A percentile compares a stretch with the other conserved stretches of the same genome.
phyloP scores from a whole-genome alignment of 106 monocot genomes.

The Acorus calamus region DNA sequence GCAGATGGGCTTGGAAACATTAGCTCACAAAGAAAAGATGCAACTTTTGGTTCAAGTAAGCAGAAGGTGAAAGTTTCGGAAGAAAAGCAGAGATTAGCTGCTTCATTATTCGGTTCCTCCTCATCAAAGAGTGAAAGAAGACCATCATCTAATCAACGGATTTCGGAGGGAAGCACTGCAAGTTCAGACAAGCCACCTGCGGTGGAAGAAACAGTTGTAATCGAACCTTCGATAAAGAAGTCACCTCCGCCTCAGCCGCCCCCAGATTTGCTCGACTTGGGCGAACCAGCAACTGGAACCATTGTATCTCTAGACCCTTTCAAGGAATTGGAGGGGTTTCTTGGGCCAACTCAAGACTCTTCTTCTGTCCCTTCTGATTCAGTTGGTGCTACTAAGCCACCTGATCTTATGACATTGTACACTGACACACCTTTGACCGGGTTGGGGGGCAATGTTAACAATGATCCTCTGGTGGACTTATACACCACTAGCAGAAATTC shows the following conservation, averaged over 20 bases:
- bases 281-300: slow-evolving; percentile 32
- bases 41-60: slow-evolving; percentile 33
- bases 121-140: slow-evolving; percentile 54
- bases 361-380: slow-evolving; percentile 12
- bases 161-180: slow-evolving; percentile 20
- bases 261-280: slow-evolving; percentile 83
- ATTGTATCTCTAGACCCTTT: slow-evolving; percentile 56
- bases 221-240: slow-evolving; percentile 27
- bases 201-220: slow-evolving; percentile 3
- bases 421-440: slow-evolving; percentile 9
- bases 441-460: not conserved
- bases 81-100: slow-evolving; percentile 91
- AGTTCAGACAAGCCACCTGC: slow-evolving; percentile 22
- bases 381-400: slow-evolving; percentile 17
- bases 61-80: slow-evolving; percentile 54
- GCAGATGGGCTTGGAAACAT: too few relatives aligned
- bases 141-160: slow-evolving; percentile 24
- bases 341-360: slow-evolving; percentile 27
- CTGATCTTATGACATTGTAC: slow-evolving; percentile 48
- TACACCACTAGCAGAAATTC: slow-evolving; percentile 6
- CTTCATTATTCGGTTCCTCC: slow-evolving; percentile 80
- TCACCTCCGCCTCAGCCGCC: slow-evolving; percentile 20
- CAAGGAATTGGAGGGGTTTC: slow-evolving; percentile 74
- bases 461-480: too few relatives aligned
- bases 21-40: slow-evolving; percentile 22